phyloP scores from a whole-genome alignment of 2,329 filamentous ascomycete species.

The Myriosclerotinia curreyana region DNA sequence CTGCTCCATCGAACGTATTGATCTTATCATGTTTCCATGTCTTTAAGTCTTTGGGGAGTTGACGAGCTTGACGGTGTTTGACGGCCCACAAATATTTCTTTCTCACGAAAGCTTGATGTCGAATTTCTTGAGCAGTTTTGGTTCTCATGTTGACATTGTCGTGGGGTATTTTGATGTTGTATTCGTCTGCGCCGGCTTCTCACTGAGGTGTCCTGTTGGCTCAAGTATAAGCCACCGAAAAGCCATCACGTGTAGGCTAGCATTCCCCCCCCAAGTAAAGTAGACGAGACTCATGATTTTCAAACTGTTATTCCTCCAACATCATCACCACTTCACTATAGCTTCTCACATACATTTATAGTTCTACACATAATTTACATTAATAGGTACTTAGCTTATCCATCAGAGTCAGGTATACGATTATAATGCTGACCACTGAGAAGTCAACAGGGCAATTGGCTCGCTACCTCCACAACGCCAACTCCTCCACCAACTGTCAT shows the following conservation, averaged over 20 bases:
- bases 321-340: background rate
- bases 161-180: background rate
- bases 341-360: too few relatives aligned
- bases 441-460: background rate
- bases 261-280: background rate
- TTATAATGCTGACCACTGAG: background rate
- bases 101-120: background rate
- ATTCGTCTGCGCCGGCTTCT: background rate
- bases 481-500: background rate
- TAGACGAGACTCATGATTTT: background rate
- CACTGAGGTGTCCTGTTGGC: background rate
- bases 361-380: too few relatives aligned
- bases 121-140: background rate
- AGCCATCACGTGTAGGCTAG: background rate
- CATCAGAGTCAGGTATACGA: background rate
- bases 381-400: too few relatives aligned
- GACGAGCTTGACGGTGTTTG: background rate
- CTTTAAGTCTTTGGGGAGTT: background rate
- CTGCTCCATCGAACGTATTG: background rate
- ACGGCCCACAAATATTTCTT: background rate
- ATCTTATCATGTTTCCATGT: background rate
- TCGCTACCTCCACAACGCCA: background rate
- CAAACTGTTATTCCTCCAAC: background rate
- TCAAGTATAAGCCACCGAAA: background rate
- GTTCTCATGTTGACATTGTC: background rate